Base-by-base conservation (phyloP, 1,139 yeast genomes). In the Yamadazyma sp. region DNA sequence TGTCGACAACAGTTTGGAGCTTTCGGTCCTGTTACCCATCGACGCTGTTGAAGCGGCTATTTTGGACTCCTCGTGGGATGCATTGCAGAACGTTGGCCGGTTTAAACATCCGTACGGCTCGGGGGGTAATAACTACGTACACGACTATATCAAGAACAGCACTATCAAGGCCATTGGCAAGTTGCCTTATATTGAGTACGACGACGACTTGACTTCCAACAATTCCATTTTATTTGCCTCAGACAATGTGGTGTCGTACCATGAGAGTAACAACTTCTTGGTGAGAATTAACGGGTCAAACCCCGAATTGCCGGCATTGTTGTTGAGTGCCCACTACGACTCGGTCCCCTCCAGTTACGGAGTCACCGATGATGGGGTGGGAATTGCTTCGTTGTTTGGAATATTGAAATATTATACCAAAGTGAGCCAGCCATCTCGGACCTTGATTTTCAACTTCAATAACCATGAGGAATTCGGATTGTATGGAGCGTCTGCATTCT, bases 281-380 rank as follows among this genome's bases (percentile, higher is more conserved):
- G 96, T 82, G 3, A 79, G 83, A 52, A 61, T 89, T 26, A 73
- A 80, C 48, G 96, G 96, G 17, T 58, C 69, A 9, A 64, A 82
- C 41, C 59, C 73, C 0, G 49, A 63, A 0, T 62, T 84, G 34
- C 84, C 84, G 0, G 94, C 89, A 0, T 62, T 88, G 3, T 64
- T 90, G 34, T 56, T 90, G 4, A 84, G 95, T 48, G 90, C 96
- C 3, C 97, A 90, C 61, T 90, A 67, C 54, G 97, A 90, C 62
- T 81, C 94, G 7, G 97, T 89, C 2, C 95, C 96, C 12, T 78
- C 95, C 3, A 82, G 90, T 11, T 79, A 69, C 53, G 97, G 97
- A 21, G 80, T 94, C 4, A 89, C 97, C 6, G 97, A 90, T 58
- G 96, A 87, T 55, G 97, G 97, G 0, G 82, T 83, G 67, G 97